Evolutionary conservation across 2,329 filamentous ascomycete species (phyloP).

Genomic region (Fusarium sp.): DNA sequence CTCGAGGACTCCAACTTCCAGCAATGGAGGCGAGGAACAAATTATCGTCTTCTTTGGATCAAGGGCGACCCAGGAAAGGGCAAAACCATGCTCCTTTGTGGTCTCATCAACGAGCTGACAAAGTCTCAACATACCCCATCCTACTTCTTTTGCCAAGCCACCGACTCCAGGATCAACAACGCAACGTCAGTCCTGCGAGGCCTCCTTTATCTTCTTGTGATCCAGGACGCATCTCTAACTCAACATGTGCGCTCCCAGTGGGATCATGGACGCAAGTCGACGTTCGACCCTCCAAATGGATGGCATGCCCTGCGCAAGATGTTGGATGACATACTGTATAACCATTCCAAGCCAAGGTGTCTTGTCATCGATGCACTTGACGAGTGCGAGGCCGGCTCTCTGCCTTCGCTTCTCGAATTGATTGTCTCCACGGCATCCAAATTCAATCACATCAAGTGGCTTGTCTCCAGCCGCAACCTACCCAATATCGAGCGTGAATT

Average conservation of each 20-base stretch:
- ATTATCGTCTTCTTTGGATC: neutral
- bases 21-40: neutral
- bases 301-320: neutral
- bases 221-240: neutral
- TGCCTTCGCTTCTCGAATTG: neutral
- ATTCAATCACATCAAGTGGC: neutral
- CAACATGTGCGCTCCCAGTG: neutral
- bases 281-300: neutral
- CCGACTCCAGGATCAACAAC: neutral
- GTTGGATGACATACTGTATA: neutral
- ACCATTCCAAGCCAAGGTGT: neutral
- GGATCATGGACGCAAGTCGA: neutral
- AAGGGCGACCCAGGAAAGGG: slow-evolving; percentile 1
- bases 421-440: neutral
- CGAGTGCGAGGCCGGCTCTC: neutral
- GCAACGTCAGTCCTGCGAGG: neutral
- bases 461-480: slow-evolving; percentile 10
- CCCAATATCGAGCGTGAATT: neutral
- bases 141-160: slow-evolving; percentile 11
- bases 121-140: neutral
- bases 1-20: neutral
- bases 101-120: neutral
- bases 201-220: neutral
- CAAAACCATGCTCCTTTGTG: slow-evolving; percentile 4
- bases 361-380: slow-evolving; percentile 9